Conservation (phyloP, 805 yeast genomes). For the Kregervanrija fluxuum region DNA sequence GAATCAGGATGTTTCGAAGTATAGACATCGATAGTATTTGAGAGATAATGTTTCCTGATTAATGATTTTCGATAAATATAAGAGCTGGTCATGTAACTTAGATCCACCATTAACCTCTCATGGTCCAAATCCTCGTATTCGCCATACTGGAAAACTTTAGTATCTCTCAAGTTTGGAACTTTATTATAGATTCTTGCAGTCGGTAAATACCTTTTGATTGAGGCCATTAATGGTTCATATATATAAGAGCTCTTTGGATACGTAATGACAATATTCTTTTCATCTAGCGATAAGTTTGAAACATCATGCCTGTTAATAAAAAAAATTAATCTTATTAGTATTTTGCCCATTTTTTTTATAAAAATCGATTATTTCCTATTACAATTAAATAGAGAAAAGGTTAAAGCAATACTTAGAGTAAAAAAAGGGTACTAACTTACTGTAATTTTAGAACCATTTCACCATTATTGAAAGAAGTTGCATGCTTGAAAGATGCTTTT, state of each 20-base stretch:
- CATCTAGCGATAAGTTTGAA: not conserved
- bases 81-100: slow-evolving; percentile 60
- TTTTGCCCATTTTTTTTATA: not conserved
- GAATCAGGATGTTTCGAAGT: slow-evolving; percentile 69
- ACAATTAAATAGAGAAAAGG: not conserved
- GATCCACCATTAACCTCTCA: slow-evolving; percentile 44
- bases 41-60: slow-evolving; percentile 82
- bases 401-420: not conserved
- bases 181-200: slow-evolving; percentile 3
- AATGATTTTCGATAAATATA: slow-evolving; percentile 86
- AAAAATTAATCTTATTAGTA: too few species aligned
- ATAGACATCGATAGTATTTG: slow-evolving; percentile 75
- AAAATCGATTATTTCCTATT: not conserved
- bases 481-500: slow-evolving; percentile 60
- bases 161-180: slow-evolving; percentile 6
- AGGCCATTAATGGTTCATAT: slow-evolving; percentile 33
- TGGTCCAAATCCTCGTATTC: slow-evolving; percentile 87
- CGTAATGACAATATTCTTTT: slow-evolving; percentile 26
- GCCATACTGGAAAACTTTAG: slow-evolving; percentile 63
- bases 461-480: slow-evolving; percentile 41
- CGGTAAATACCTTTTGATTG: slow-evolving; percentile 24
- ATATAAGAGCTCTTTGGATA: slow-evolving; percentile 35
- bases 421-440: slow-evolving; percentile 26
- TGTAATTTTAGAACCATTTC: slow-evolving; percentile 39
- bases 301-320: too few species aligned